These are phyloP conservation scores for Beta vulgaris DNA, from an alignment of 148 eudicot species.

Conservation along the genomic window DNA sequence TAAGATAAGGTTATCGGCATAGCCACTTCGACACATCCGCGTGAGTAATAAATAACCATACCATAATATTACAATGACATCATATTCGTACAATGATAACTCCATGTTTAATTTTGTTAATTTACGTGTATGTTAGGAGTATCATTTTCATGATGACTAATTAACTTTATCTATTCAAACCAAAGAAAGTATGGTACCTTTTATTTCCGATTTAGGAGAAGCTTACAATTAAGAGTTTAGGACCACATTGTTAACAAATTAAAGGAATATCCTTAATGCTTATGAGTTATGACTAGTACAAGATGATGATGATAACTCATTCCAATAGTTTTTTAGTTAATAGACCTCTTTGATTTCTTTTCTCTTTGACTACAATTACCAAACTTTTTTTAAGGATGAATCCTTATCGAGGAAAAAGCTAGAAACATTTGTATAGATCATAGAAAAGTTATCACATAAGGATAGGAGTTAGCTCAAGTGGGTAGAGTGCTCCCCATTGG, in stretches of 20 bases:
- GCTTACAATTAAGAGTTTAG: background rate
- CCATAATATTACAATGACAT: background rate
- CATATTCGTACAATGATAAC: background rate
- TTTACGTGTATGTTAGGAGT: background rate
- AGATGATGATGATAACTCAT: conserved; percentile 25
- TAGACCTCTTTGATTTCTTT: background rate
- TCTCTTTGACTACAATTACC: background rate
- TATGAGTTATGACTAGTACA: conserved; percentile 10
- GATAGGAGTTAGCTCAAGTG: no score
- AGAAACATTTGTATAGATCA: no score
- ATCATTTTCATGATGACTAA: conserved; percentile 1
- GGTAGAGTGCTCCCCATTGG: no score
- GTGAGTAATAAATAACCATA: background rate
- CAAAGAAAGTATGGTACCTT: conserved; percentile 8
- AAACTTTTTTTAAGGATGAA: no score
- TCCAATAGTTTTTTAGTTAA: no score
- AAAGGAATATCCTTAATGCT: background rate
- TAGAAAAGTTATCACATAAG: no score
- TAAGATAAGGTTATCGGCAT: background rate
- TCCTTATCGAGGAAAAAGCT: no score
- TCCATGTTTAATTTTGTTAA: background rate
- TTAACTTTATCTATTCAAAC: conserved; percentile 8
- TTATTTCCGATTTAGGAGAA: background rate
- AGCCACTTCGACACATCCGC: background rate
- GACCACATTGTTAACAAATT: conserved; percentile 10